phyloP scores from a whole-genome alignment of 257 asterid species.

The Coffea eugenioides region DNA sequence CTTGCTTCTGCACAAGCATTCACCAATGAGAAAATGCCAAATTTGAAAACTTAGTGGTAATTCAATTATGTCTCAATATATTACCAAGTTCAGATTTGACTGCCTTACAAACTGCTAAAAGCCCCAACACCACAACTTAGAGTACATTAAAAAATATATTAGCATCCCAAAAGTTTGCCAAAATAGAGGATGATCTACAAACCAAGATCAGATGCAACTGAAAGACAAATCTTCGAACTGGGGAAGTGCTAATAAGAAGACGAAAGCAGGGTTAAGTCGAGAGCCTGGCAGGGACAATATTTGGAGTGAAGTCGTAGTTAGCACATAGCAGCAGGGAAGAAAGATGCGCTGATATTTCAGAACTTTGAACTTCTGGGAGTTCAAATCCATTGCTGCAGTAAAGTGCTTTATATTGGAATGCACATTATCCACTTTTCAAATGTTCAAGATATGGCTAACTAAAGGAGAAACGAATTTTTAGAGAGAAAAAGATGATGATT shows the following conservation, averaged over 20 bases:
- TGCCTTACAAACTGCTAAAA: not conserved
- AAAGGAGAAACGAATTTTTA: not conserved
- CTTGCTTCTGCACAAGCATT: not conserved
- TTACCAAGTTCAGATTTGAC: not conserved
- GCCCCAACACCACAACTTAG: not conserved
- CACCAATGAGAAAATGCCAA: not conserved
- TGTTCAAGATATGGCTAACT: not conserved
- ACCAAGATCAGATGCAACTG: not conserved
- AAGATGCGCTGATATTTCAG: constrained; percentile 5
- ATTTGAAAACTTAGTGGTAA: not conserved
- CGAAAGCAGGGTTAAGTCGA: not conserved
- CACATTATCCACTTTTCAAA: not conserved
- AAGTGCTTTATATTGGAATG: not conserved
- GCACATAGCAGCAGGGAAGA: not conserved
- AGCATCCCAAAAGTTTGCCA: not conserved
- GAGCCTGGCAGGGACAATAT: not conserved
- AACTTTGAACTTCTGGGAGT: not conserved
- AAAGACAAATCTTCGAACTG: not conserved
- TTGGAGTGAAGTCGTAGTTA: not conserved
- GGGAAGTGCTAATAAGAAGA: not conserved
- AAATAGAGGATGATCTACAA: not conserved
- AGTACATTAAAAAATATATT: not conserved
- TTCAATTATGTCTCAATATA: not conserved
- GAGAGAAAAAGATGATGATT: not conserved
- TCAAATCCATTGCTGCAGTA: not conserved